phyloP scores from a whole-genome alignment of 352 stramenopile genomes.

The Globisporangium sylvaticum region DNA sequence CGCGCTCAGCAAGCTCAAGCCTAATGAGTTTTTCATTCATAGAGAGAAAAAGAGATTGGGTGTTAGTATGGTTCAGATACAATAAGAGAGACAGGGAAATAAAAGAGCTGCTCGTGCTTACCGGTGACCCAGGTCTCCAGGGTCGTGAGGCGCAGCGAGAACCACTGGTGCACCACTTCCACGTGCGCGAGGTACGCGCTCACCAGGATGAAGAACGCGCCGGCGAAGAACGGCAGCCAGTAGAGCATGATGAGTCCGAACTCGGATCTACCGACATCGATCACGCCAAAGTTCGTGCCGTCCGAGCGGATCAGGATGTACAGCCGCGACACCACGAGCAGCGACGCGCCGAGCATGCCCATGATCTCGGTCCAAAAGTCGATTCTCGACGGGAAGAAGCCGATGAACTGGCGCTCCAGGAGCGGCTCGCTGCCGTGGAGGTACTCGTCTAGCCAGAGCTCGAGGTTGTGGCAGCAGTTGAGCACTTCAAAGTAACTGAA shows the following conservation, averaged over 20 bases:
- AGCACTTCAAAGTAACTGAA: slow-evolving; percentile 85
- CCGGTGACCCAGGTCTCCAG: slow-evolving; percentile 47
- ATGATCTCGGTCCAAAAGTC: slow-evolving; percentile 76
- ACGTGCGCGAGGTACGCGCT: slow-evolving; percentile 79
- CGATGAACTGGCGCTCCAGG: slow-evolving; percentile 59
- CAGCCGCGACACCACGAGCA: slow-evolving; percentile 56
- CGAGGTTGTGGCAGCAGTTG: slow-evolving; percentile 86
- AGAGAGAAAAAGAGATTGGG: slow-evolving; percentile 9
- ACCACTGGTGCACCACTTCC: slow-evolving; percentile 82
- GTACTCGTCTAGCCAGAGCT: slow-evolving; percentile 84
- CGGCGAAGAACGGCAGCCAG: slow-evolving; percentile 81
- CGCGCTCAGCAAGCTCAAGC: slow-evolving; percentile 57
- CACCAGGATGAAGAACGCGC: slow-evolving; percentile 69
- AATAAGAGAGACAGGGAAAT: not conserved
- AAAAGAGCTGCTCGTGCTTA: slow-evolving; percentile 10
- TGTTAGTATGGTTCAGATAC: not conserved
- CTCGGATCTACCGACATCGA: slow-evolving; percentile 62
- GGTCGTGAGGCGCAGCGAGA: slow-evolving; percentile 67
- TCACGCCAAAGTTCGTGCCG: slow-evolving; percentile 67
- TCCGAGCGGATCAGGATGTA: slow-evolving; percentile 57
- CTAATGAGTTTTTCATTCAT: slow-evolving; percentile 18
- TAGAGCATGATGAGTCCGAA: slow-evolving; percentile 68
- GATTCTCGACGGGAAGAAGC: slow-evolving; percentile 79
- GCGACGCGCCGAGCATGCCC: slow-evolving; percentile 52
- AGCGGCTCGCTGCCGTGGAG: slow-evolving; percentile 71